Evolutionary conservation across 176 grass and related monocot genomes (phyloP), one percentile per base, ranked within the genome.

Genomic region (Stipa capillata): DNA sequence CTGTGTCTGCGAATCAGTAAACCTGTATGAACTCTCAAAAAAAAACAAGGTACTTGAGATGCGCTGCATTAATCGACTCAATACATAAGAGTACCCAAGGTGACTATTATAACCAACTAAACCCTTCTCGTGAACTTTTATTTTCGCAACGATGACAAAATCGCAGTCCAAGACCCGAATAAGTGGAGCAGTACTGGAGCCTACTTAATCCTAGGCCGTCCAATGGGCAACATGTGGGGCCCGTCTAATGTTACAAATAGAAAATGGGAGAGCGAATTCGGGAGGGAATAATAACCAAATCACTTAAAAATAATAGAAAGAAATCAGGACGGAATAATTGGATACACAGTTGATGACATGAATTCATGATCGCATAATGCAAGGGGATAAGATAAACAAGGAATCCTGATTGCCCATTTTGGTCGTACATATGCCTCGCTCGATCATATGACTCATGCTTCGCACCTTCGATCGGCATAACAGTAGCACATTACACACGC

Each of bases 301-400:
- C 47, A 69, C 2, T 15, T 17, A 8, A 7, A n/a, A 31, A 47
- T 47, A 69, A 70, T 31, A 70, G 24, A 70, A n/a, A 14, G 28
- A 72, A 34, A 12, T 34, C 9, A 51, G 9, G 29, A 50, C 2
- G 47, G 45, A 29, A 34, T 72, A 60, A 42, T 41, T 43, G 31
- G 4, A 35, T 51, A 27, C 15, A 83, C 41, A 54, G 76, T 67
- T 59, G 70, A 45, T 57, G 47, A 15, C 49, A 36, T 55, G n/a
- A n/a, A n/a, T n/a, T n/a, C n/a, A n/a, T n/a, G 54, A 72, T 18
- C 34, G 17, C 23, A 63, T 72, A 72, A 62, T 53, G 56, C 21
- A 43, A 73, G 21, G 7, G 31, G 57, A 79, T 83, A 82, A 63
- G 14, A 63, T 72, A 45, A 71, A 36, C 36, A 73, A 44, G 33